phyloP scores from a whole-genome alignment of 1,284 basidiomycete species.

The Malassezia furfur region DNA sequence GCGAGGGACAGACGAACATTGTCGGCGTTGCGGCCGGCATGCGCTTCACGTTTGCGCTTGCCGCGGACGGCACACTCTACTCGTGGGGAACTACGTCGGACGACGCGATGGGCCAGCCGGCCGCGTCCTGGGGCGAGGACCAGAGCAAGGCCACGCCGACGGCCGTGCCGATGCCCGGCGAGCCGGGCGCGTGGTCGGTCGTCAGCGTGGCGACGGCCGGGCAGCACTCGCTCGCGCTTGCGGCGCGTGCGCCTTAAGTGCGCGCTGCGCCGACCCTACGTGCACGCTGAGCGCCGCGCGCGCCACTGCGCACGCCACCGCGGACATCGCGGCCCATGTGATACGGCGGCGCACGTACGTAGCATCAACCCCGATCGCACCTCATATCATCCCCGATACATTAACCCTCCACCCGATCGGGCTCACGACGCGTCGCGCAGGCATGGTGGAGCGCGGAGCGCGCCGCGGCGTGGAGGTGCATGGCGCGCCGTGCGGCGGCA shows the following conservation, averaged over 20 bases:
- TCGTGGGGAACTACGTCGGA: slow-evolving; percentile 71
- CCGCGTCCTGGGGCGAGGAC: slow-evolving; percentile 43
- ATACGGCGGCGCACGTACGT: too few relatives aligned
- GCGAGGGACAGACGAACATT: slow-evolving; percentile 57
- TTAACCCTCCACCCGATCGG: slow-evolving; percentile 1
- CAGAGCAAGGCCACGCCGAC: slow-evolving; percentile 56
- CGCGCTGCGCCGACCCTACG: too few relatives aligned
- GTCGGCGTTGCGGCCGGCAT: slow-evolving; percentile 66
- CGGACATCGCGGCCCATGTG: too few relatives aligned
- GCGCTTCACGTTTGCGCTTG: slow-evolving; percentile 73
- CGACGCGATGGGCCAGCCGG: slow-evolving; percentile 51
- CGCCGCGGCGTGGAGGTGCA: too few relatives aligned
- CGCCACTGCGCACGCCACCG: too few relatives aligned
- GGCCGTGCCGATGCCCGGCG: slow-evolving; percentile 55
- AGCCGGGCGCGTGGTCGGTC: slow-evolving; percentile 49
- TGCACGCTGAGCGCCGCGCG: neutral
- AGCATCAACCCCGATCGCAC: neutral
- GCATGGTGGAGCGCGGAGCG: too few relatives aligned
- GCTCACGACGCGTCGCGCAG: neutral
- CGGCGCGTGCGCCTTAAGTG: slow-evolving; percentile 22
- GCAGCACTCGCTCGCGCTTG: slow-evolving; percentile 51
- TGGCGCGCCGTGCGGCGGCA: too few relatives aligned
- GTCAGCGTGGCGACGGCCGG: slow-evolving; percentile 51
- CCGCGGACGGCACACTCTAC: slow-evolving; percentile 66
- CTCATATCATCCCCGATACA: slow-evolving; percentile 3